Percentiles rank a stretch among this genome's conserved stretches.
Conservation (phyloP, 208 protist genomes). For the Acanthamoeba triangularis region DNA sequence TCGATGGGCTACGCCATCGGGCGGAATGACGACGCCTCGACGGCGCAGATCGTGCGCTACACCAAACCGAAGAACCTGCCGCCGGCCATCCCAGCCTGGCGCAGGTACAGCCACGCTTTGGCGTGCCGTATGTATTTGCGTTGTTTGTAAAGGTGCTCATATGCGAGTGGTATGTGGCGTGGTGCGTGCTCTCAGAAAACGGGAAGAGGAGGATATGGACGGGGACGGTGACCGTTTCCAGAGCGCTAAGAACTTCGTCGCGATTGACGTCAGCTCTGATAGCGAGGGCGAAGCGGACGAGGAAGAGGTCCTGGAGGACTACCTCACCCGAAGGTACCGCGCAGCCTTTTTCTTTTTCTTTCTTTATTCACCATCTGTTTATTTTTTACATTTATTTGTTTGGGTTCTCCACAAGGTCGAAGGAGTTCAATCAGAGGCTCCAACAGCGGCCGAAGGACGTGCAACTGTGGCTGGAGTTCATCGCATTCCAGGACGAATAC, state of each 20-base stretch:
- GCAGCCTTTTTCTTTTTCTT: background rate
- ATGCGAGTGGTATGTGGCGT: background rate
- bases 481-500: conserved; percentile 64
- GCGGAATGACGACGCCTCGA: background rate
- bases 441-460: conserved; percentile 26
- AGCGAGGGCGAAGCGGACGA: conserved; percentile 20
- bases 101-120: background rate
- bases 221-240: background rate
- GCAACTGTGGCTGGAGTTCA: conserved; percentile 37
- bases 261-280: conserved; percentile 31
- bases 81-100: background rate
- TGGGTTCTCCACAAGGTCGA: background rate
- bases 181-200: background rate
- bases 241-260: background rate
- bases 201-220: background rate
- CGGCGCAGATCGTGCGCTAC: conserved; percentile 19
- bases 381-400: background rate
- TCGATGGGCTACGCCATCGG: conserved; percentile 31
- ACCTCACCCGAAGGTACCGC: background rate
- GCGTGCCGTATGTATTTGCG: background rate
- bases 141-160: background rate
- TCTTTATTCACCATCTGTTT: background rate
- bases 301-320: conserved; percentile 43
- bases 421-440: conserved; percentile 18
- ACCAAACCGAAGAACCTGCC: conserved; percentile 59